These are phyloP conservation scores for Nepenthes mirabilis DNA, from an alignment of 148 eudicot species.

Conservation along the genomic window DNA sequence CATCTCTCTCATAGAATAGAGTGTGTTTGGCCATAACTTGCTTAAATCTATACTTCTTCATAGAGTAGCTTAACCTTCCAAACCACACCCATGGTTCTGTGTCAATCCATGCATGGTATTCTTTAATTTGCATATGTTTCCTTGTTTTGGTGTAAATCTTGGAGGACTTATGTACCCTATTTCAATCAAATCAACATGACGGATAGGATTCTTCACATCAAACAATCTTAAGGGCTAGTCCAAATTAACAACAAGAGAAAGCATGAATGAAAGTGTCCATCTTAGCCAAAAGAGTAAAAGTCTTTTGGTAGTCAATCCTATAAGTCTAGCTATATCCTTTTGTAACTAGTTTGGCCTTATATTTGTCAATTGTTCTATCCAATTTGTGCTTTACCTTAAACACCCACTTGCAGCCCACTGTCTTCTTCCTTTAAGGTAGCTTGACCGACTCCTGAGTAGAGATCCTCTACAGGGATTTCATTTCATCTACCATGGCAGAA, in stretches of 20 bases:
- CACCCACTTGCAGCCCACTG: background rate
- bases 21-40: background rate
- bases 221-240: background rate
- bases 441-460: background rate
- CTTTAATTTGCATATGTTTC: background rate
- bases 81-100: background rate
- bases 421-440: background rate
- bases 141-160: background rate
- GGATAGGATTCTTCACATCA: conserved; percentile 2
- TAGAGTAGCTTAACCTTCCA: background rate
- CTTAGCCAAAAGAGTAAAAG: background rate
- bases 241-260: background rate
- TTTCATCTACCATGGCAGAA: background rate
- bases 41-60: background rate
- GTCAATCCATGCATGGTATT: background rate
- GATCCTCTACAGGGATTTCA: background rate
- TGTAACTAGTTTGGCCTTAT: background rate
- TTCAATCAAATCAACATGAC: background rate
- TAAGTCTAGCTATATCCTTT: background rate
- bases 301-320: background rate
- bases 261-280: background rate
- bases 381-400: background rate
- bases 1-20: background rate
- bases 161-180: background rate
- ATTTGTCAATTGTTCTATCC: background rate